Evolutionary conservation across 73 alveolate species (phyloP).

Genomic region (Breviolum minutum): DNA sequence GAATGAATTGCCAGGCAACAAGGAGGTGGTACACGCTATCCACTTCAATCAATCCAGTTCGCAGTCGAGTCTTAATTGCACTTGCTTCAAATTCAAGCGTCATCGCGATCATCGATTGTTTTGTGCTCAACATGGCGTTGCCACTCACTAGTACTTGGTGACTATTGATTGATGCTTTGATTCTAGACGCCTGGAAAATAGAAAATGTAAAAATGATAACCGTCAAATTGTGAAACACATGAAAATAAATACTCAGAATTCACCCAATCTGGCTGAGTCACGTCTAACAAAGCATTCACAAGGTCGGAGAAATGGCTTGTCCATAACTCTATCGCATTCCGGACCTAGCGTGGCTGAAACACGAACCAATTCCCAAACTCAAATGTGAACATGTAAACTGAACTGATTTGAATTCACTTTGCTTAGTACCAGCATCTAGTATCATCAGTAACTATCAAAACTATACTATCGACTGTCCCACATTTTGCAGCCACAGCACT

Average conservation of each 20-base stretch:
- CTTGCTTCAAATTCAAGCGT: background rate
- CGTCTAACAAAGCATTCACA: background rate
- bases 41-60: background rate
- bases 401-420: background rate
- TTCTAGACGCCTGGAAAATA: background rate
- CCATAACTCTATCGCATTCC: background rate
- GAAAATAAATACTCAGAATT: background rate
- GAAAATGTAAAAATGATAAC: background rate
- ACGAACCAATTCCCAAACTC: background rate
- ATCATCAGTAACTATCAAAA: background rate
- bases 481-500: background rate
- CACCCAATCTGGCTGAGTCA: background rate
- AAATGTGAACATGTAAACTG: too few species aligned
- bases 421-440: background rate
- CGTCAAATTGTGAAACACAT: background rate
- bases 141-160: background rate
- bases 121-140: background rate
- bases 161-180: background rate
- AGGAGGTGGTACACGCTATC: background rate
- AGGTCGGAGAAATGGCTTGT: background rate
- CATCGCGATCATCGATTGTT: background rate
- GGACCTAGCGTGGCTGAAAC: background rate
- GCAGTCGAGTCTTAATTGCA: background rate
- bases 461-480: background rate
- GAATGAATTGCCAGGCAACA: background rate